Evolutionary conservation across 495 filamentous ascomycete species (phyloP), one percentile per base, ranked within the genome.

Genomic region (Aspergillus affinis): DNA sequence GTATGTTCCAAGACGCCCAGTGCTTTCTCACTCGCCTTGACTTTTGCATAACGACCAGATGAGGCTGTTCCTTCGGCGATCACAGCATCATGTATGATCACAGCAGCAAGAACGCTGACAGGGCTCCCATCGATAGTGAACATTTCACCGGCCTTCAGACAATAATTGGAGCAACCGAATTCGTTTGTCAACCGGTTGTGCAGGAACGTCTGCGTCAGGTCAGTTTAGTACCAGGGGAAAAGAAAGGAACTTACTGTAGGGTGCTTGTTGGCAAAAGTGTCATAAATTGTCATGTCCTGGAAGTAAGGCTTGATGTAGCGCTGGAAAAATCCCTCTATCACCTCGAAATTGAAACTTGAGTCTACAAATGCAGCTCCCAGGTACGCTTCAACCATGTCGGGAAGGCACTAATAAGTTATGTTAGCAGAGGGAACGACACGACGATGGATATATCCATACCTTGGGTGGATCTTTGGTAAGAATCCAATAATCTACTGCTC

Each of bases 341-440:
- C 75, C 3, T 65, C 63, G 72, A 86, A 97, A 59, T 93, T 76
- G 73, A 92, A 97, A 36, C 83, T 81, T 5, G 92, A 93, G 73
- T 98, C 94, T 19, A 98, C 86, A 68, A 97, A 98, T 4, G 96
- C 79, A 20, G 94, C 93, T 5, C 90, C 95, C 20, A 97, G 73
- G 67, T 93, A 97, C 0, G 94, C 81, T 76, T 98, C 94, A 4
- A 98, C 79, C 59, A 97, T 86, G 65, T 98, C 94, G 0, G 92
- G 84, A 12, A 98, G 81, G 54, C 85, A 90, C 80, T 95, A 58
- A 52, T 51, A 6, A 2, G 12, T 4, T 19, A 26, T 1, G 30
- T 68, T 58, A 68, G 62, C 41, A 26, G 17, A 7, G 19, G 19
- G 7, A 32, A 41, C 20, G 7, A 3, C 23, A 32, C 13, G n/a